Conservation (phyloP, 2,329 filamentous ascomycete genomes). For the Polytolypa hystricis region DNA sequence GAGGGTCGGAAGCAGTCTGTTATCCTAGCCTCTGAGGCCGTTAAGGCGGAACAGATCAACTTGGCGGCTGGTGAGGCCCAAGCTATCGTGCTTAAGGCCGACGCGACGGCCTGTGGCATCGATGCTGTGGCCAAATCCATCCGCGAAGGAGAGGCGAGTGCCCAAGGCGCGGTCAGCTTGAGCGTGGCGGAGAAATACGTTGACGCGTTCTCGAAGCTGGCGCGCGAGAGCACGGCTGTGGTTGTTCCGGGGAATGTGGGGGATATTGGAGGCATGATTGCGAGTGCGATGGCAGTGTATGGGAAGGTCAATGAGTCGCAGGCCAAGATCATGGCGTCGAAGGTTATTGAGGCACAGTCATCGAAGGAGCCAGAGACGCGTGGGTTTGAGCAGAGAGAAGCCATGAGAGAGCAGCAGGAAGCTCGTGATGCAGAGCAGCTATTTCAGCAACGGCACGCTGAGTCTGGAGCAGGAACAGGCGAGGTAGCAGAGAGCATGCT, state of each 20-base stretch:
- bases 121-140: conserved; percentile 74
- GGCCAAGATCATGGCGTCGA: conserved; percentile 47
- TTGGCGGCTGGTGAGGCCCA: conserved; percentile 84
- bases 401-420: conserved; percentile 10
- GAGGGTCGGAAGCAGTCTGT: conserved; percentile 96
- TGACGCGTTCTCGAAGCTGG: conserved; percentile 82
- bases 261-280: conserved; percentile 94
- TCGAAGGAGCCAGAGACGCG: conserved; percentile 8
- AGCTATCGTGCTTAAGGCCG: conserved; percentile 76
- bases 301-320: conserved; percentile 82
- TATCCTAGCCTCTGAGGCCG: conserved; percentile 86
- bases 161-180: conserved; percentile 74
- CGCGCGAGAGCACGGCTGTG: conserved; percentile 89
- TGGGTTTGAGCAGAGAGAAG: conserved; percentile 10
- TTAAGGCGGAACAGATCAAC: conserved; percentile 88
- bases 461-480: conserved; percentile 16
- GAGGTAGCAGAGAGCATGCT: conserved; percentile 39
- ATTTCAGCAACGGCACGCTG: conserved; percentile 11
- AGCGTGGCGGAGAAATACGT: conserved; percentile 96
- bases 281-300: conserved; percentile 88
- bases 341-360: conserved; percentile 22
- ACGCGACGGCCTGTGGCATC: conserved; percentile 78
- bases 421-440: conserved; percentile 24
- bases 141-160: conserved; percentile 57
- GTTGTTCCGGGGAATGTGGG: conserved; percentile 96